phyloP scores from a whole-genome alignment of 148 eudicot genomes.

The Linanthus parryae region DNA sequence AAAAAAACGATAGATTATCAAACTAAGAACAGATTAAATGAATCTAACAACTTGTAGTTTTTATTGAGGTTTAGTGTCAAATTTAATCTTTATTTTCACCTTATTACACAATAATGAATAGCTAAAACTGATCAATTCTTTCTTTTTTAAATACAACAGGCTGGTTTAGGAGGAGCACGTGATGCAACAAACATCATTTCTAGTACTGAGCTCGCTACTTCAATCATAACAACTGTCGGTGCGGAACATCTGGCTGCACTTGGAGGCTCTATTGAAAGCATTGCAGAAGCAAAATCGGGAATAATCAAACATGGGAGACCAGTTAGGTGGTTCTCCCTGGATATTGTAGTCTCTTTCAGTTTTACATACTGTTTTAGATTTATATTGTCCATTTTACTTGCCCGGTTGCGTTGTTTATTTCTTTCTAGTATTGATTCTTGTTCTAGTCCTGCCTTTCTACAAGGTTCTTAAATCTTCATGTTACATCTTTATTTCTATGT shows the following conservation, averaged over 20 bases:
- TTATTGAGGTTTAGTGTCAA: too few relatives aligned
- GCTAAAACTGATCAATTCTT: too few relatives aligned
- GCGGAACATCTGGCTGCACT: constrained; percentile 94
- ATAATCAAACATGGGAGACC: constrained; percentile 76
- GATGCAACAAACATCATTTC: constrained; percentile 86
- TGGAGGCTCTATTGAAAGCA: constrained; percentile 92
- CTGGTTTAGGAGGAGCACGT: constrained; percentile 96
- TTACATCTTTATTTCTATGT: too few relatives aligned
- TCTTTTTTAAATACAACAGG: constrained; percentile 27
- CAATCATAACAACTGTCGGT: constrained; percentile 84
- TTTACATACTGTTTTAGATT: neutral
- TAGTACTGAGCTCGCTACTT: constrained; percentile 61
- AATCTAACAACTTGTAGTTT: too few relatives aligned
- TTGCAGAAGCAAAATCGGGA: constrained; percentile 92
- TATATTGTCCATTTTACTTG: neutral
- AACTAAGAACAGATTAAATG: too few relatives aligned
- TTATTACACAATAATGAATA: too few relatives aligned
- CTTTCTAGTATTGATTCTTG: too few relatives aligned
- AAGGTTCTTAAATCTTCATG: too few relatives aligned
- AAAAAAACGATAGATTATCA: too few relatives aligned
- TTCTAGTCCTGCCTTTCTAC: too few relatives aligned
- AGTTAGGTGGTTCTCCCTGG: constrained; percentile 70
- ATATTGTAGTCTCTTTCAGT: neutral
- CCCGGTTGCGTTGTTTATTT: too few relatives aligned
- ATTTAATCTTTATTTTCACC: too few relatives aligned